Evolutionary conservation across 306 rosid genomes (phyloP).

Genomic region (Acacia crassicarpa): DNA sequence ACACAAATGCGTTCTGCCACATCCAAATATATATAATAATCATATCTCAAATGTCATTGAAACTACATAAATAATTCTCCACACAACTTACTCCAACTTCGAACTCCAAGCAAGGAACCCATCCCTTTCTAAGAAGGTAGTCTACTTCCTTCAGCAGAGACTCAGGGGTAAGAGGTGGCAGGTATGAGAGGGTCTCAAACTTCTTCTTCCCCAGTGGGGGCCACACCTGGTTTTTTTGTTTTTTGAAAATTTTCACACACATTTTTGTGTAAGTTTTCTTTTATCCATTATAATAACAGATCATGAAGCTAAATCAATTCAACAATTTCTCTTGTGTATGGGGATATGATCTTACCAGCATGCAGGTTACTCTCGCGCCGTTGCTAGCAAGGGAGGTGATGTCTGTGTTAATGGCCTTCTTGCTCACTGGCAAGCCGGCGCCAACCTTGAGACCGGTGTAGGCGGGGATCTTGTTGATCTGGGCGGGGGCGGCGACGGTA

Average conservation of each 20-base stretch:
- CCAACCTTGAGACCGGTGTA: not conserved
- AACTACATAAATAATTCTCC: no score
- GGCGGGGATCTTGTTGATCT: not conserved
- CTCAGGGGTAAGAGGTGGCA: not conserved
- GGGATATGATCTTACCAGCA: not conserved
- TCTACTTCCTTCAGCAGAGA: slow-evolving; percentile 56
- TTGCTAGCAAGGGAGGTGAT: not conserved
- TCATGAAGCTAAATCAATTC: not conserved
- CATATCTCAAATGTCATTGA: no score
- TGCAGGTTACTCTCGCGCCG: not conserved
- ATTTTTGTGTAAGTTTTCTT: not conserved
- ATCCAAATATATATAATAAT: no score
- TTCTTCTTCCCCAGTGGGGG: slow-evolving; percentile 62
- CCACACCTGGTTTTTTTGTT: slow-evolving; percentile 62
- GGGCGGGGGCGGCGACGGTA: not conserved
- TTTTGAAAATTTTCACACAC: not conserved
- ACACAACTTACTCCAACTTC: slow-evolving; percentile 41
- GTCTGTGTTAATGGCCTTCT: not conserved
- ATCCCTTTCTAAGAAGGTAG: slow-evolving; percentile 54
- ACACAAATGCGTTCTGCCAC: not conserved
- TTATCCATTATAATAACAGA: not conserved
- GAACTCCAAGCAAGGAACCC: slow-evolving; percentile 88
- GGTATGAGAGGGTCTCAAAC: slow-evolving; percentile 94
- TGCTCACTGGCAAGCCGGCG: not conserved
- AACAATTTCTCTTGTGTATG: not conserved